phyloP scores from a whole-genome alignment of 1,139 yeast species.

The Zygosaccharomyces sapae region DNA sequence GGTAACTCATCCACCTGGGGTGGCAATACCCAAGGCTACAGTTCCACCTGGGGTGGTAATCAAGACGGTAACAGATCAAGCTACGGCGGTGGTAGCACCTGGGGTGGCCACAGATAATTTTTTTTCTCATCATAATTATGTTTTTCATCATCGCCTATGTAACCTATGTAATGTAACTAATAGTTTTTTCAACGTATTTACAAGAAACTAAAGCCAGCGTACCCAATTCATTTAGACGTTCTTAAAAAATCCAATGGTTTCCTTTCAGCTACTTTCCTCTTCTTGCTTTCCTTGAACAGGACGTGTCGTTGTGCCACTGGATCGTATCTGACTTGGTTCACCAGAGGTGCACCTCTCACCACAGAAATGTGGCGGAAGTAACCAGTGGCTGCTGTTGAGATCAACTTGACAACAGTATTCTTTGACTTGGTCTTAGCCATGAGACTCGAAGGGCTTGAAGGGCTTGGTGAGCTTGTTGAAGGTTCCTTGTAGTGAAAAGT shows the following conservation, averaged over 20 bases:
- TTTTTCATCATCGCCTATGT: conserved; percentile 3
- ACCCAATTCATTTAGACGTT: conserved; percentile 34
- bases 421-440: conserved; percentile 46
- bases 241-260: conserved; percentile 60
- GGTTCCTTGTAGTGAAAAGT: background rate
- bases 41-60: conserved; percentile 38
- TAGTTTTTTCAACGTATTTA: conserved; percentile 8
- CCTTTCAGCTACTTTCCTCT: conserved; percentile 70
- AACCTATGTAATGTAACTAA: conserved; percentile 8
- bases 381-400: conserved; percentile 86
- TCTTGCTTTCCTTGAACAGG: conserved; percentile 79
- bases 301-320: conserved; percentile 78
- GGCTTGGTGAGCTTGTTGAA: background rate
- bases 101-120: conserved; percentile 34
- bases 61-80: conserved; percentile 38
- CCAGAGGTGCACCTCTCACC: conserved; percentile 75
- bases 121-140: background rate
- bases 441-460: background rate
- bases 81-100: conserved; percentile 35
- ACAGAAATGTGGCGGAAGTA: conserved; percentile 73
- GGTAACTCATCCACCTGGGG: conserved; percentile 35
- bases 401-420: conserved; percentile 57
- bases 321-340: conserved; percentile 84
- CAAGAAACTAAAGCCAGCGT: conserved; percentile 2
- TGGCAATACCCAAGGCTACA: conserved; percentile 35